These are phyloP conservation scores for Fusarium clavum DNA, from an alignment of 2,329 filamentous ascomycete species.

Conservation along the genomic window DNA sequence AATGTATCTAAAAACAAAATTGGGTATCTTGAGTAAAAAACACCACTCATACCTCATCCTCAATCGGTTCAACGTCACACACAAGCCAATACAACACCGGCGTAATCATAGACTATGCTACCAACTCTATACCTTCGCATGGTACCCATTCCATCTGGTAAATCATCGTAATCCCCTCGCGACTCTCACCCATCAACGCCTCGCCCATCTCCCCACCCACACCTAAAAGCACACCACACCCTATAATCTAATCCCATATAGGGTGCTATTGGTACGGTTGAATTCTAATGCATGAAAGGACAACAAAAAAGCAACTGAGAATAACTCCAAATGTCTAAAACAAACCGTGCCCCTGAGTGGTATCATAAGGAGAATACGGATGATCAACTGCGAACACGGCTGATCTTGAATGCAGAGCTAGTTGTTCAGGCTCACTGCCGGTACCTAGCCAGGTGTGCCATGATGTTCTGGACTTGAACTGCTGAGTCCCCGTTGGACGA, in stretches of 20 bases:
- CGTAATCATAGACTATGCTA: constrained; percentile 25
- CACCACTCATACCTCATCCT: constrained; percentile 21
- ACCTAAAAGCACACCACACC: constrained; percentile 6
- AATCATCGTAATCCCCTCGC: constrained; percentile 2
- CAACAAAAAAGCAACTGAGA: constrained; percentile 7
- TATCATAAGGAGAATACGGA: constrained; percentile 33
- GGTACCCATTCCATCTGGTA: not conserved
- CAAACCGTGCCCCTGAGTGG: constrained; percentile 19
- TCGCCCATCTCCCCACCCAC: constrained; percentile 10
- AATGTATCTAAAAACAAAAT: constrained; percentile 11
- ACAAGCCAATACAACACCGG: constrained; percentile 21
- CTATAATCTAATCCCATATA: constrained; percentile 20
- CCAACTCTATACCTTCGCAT: constrained; percentile 29
- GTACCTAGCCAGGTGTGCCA: constrained; percentile 77
- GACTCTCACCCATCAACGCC: constrained; percentile 37
- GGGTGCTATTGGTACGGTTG: constrained; percentile 7
- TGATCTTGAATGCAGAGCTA: not conserved
- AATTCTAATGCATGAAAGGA: constrained; percentile 30
- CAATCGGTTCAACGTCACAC: constrained; percentile 1
- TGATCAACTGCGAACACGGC: constrained; percentile 5
- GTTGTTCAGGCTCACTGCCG: constrained; percentile 58
- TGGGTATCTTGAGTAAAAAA: constrained; percentile 23
- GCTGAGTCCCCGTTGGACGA: constrained; percentile 52
- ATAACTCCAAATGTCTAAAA: constrained; percentile 26
- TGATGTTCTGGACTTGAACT: constrained; percentile 76